phyloP scores from a whole-genome alignment of 805 yeast genomes.

The Saccharomycopsis guyanensis region DNA sequence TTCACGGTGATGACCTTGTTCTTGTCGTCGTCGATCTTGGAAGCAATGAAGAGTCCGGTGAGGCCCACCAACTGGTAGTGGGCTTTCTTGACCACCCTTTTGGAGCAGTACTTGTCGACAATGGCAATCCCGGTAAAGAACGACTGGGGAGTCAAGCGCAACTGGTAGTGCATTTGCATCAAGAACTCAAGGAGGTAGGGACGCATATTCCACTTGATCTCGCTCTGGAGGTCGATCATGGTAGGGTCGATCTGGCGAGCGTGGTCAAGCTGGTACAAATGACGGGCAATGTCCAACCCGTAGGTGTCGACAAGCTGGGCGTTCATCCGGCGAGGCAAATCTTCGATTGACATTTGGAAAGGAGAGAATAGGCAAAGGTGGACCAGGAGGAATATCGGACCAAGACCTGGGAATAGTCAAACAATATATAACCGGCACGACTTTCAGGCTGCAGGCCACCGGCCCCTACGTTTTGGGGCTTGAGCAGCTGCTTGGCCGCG shows the following conservation, averaged over 20 bases:
- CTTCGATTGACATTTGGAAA: background rate
- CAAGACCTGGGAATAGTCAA: no score
- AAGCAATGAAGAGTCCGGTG: conserved; percentile 40
- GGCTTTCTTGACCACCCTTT: conserved; percentile 27
- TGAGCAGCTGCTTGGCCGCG: background rate
- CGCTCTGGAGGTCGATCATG: conserved; percentile 82
- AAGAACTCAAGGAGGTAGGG: conserved; percentile 74
- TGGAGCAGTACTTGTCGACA: conserved; percentile 34
- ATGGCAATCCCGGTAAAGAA: conserved; percentile 34
- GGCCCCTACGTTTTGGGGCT: background rate
- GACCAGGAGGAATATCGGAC: background rate
- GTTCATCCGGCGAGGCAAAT: conserved; percentile 6
- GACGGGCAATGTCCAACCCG: conserved; percentile 8
- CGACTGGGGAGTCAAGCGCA: conserved; percentile 43
- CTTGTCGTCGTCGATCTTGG: conserved; percentile 29
- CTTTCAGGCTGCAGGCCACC: no score
- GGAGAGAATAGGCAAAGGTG: background rate
- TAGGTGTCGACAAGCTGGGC: conserved; percentile 2
- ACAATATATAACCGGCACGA: no score
- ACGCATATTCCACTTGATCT: conserved; percentile 72
- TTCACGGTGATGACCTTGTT: conserved; percentile 11
- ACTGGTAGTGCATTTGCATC: conserved; percentile 60
- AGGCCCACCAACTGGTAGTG: conserved; percentile 35
- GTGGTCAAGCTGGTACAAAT: conserved; percentile 3
- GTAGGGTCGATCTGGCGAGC: conserved; percentile 29